A percentile compares a stretch with the other conserved stretches of the same genome.
Conservation (phyloP, 2,329 filamentous ascomycete species). For the Botryosphaeria agaves region DNA sequence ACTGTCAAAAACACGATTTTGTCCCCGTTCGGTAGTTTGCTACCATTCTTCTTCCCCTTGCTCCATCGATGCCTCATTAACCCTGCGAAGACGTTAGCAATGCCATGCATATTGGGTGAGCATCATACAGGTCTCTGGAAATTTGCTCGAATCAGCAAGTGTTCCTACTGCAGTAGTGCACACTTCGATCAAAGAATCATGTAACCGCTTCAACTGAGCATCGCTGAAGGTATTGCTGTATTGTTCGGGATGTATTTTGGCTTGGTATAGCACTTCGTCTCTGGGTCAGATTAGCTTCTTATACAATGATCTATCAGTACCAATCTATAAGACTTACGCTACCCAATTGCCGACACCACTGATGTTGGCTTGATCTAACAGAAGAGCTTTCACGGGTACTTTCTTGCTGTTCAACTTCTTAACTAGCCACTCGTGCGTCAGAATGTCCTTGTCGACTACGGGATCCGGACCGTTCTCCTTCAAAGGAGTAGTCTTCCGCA, state of each 20-base stretch:
- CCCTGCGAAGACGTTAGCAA: conserved; percentile 5
- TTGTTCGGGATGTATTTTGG: conserved; percentile 79
- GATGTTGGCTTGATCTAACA: conserved; percentile 76
- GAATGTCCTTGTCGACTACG: conserved; percentile 57
- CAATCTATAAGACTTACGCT: conserved; percentile 30
- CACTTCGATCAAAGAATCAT: conserved; percentile 58
- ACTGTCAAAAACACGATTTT: conserved; percentile 78
- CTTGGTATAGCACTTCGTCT: conserved; percentile 84
- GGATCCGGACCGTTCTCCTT: conserved; percentile 92
- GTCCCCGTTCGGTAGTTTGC: conserved; percentile 62
- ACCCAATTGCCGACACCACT: conserved; percentile 97
- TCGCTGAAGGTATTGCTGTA: conserved; percentile 70
- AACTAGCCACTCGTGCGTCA: conserved; percentile 62
- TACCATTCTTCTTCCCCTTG: conserved; percentile 61
- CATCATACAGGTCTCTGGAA: conserved; percentile 60
- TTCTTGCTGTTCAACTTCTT: conserved; percentile 55
- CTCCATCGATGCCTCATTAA: conserved; percentile 79
- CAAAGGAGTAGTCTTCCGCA: conserved; percentile 60
- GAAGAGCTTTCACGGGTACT: conserved; percentile 74
- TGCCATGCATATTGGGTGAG: not conserved
- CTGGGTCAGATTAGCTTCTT: too few relatives aligned
- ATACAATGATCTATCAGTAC: too few relatives aligned
- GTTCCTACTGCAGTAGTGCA: conserved; percentile 64
- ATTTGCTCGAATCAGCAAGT: conserved; percentile 66
- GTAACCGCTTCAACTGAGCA: conserved; percentile 52